phyloP scores from a whole-genome alignment of 164 flowering plant species.

The Vitis rupestris region DNA sequence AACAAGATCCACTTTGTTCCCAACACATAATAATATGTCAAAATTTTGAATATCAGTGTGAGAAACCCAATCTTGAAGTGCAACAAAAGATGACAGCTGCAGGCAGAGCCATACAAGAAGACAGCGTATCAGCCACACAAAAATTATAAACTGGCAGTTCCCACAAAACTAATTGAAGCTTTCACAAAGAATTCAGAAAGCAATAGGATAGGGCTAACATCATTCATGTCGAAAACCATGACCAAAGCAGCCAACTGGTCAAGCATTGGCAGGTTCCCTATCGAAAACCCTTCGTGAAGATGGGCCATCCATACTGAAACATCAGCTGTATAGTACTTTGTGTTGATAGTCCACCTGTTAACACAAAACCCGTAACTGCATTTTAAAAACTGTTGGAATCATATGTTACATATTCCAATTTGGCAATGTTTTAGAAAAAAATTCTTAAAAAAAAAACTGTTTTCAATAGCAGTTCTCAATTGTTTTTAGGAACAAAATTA shows the following conservation, averaged over 20 bases:
- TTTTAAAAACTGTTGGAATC: too few species aligned
- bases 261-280: constrained; percentile 34
- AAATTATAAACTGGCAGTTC: background rate
- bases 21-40: constrained; percentile 82
- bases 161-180: background rate
- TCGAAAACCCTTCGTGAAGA: constrained; percentile 59
- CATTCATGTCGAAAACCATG: constrained; percentile 84
- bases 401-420: too few species aligned
- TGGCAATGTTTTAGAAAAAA: too few species aligned
- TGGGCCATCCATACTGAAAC: constrained; percentile 80
- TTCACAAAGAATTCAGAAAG: background rate
- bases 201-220: constrained; percentile 38
- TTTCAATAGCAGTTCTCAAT: too few species aligned
- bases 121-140: background rate
- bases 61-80: constrained; percentile 76
- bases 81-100: constrained; percentile 67
- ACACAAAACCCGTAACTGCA: background rate
- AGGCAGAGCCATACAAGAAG: constrained; percentile 9
- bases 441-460: too few species aligned
- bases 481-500: too few species aligned
- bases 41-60: constrained; percentile 51
- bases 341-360: constrained; percentile 79
- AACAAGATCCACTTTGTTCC: constrained; percentile 90
- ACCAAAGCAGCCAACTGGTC: constrained; percentile 65
- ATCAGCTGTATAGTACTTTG: constrained; percentile 90